A percentile compares a stretch with the other conserved stretches of the same genome.
phyloP scores from a whole-genome alignment of 2,329 filamentous ascomycete species.

The Hypoxylon sp. region DNA sequence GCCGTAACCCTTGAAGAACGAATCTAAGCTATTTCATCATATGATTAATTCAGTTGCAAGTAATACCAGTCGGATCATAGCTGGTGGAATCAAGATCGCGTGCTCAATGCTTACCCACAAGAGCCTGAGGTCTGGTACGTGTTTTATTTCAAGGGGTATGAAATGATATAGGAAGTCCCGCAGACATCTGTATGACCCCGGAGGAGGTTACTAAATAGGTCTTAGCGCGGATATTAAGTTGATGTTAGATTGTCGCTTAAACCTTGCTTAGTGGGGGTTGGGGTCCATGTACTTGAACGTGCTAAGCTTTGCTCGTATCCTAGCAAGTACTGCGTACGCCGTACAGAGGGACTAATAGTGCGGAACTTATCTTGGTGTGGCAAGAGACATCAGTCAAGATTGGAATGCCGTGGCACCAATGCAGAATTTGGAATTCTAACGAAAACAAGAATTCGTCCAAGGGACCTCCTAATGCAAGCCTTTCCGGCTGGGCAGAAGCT shows the following conservation, averaged over 20 bases:
- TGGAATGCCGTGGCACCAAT: constrained; percentile 29
- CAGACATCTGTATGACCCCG: constrained; percentile 24
- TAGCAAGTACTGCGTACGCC: constrained; percentile 6
- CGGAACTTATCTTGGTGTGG: constrained; percentile 27
- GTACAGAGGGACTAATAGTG: not conserved
- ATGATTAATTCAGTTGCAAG: constrained; percentile 23
- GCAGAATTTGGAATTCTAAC: constrained; percentile 30
- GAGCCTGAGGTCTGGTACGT: not conserved
- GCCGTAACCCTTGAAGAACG: not conserved
- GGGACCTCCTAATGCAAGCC: constrained; percentile 23
- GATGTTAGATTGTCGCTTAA: constrained; percentile 15
- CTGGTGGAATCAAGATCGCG: constrained; percentile 28
- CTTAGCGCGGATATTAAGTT: constrained; percentile 23
- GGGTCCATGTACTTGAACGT: constrained; percentile 8
- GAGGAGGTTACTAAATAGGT: constrained; percentile 32
- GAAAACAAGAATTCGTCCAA: constrained; percentile 32
- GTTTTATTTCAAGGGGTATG: constrained; percentile 10
- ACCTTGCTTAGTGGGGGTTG: not conserved
- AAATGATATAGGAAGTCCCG: constrained; percentile 20
- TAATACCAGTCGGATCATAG: constrained; percentile 2
- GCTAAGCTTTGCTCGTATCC: constrained; percentile 3
- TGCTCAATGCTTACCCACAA: constrained; percentile 20
- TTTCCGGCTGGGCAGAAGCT: constrained; percentile 43
- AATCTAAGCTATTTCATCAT: constrained; percentile 17
- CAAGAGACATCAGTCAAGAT: constrained; percentile 13